A percentile compares a stretch with the other conserved stretches of the same genome.
Conservation (phyloP, 1,284 basidiomycete species). For the Malassezia nana region DNA sequence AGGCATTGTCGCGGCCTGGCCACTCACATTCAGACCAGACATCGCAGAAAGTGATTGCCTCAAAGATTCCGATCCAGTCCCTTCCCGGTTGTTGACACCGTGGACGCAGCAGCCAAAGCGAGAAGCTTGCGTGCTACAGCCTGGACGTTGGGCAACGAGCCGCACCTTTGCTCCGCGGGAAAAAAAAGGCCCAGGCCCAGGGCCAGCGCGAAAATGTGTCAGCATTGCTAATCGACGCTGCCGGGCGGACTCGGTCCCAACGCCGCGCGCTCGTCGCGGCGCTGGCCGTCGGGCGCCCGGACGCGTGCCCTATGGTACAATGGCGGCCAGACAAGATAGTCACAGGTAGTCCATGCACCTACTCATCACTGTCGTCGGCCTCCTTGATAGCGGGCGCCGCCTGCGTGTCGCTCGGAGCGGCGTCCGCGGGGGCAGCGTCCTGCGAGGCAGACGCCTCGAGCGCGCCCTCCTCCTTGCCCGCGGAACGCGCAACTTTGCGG, state of each 20-base stretch:
- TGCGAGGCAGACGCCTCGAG: background rate
- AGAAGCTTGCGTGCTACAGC: background rate
- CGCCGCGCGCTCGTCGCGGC: no score
- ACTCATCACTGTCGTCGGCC: background rate
- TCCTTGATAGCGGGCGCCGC: background rate
- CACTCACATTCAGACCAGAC: background rate
- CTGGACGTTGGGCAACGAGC: background rate
- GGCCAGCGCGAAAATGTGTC: background rate
- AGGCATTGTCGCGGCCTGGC: constrained; percentile 8
- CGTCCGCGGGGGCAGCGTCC: background rate
- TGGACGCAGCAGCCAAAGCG: background rate
- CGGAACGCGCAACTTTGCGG: constrained; percentile 22
- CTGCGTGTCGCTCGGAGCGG: background rate
- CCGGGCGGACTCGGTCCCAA: background rate
- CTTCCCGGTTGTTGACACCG: background rate
- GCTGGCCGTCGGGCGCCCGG: no score
- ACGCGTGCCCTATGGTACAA: constrained; percentile 2
- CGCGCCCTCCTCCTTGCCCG: constrained; percentile 9
- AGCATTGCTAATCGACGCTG: background rate
- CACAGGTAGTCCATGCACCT: background rate
- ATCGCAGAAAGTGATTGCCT: background rate
- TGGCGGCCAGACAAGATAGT: background rate
- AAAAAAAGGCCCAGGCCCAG: background rate
- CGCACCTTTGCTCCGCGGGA: background rate
- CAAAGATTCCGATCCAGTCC: background rate